Conservation (phyloP, 176 grass and related monocot genomes). For the Triticum monococcum region DNA sequence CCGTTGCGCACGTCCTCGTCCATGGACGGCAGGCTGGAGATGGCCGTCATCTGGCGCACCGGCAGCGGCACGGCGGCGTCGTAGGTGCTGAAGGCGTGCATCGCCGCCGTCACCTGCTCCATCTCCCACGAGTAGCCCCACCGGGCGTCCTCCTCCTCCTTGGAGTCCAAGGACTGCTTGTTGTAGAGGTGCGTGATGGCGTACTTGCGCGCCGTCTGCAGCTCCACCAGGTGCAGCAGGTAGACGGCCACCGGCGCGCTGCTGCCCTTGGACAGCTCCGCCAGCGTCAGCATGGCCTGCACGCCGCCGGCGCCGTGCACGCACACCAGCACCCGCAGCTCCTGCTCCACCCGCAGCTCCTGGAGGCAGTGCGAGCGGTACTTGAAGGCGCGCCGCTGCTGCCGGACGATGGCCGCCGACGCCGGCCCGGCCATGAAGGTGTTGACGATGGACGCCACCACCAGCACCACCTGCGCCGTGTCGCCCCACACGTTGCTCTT, state of each 20-base stretch:
- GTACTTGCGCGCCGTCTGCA: conserved; percentile 46
- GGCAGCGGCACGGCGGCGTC: conserved; percentile 30
- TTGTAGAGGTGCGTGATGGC: conserved; percentile 45
- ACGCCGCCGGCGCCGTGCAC: conserved; percentile 38
- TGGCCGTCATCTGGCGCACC: conserved; percentile 51
- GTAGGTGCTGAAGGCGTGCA: conserved; percentile 41
- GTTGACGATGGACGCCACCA: conserved; percentile 43
- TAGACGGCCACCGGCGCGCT: conserved; percentile 30
- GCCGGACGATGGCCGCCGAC: conserved; percentile 52
- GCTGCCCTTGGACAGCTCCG: conserved; percentile 31
- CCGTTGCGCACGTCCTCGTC: conserved; percentile 61
- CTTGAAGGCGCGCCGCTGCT: conserved; percentile 33
- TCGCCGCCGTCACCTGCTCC: conserved; percentile 38
- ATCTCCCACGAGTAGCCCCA: conserved; percentile 50
- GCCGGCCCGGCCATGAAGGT: conserved; percentile 62
- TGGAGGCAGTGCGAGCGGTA: conserved; percentile 52
- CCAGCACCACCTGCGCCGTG: conserved; percentile 32
- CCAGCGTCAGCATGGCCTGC: conserved; percentile 42
- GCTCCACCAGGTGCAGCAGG: conserved; percentile 65
- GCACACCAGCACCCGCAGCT: conserved; percentile 62
- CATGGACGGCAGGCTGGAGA: conserved; percentile 51
- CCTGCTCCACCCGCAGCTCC: conserved; percentile 36
- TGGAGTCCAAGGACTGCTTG: not conserved
- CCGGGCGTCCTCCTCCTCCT: conserved; percentile 12
- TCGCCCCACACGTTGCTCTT: conserved; percentile 36